phyloP scores from a whole-genome alignment of 2,329 filamentous ascomycete species.

The Zelopaecilomyces penicillatus region DNA sequence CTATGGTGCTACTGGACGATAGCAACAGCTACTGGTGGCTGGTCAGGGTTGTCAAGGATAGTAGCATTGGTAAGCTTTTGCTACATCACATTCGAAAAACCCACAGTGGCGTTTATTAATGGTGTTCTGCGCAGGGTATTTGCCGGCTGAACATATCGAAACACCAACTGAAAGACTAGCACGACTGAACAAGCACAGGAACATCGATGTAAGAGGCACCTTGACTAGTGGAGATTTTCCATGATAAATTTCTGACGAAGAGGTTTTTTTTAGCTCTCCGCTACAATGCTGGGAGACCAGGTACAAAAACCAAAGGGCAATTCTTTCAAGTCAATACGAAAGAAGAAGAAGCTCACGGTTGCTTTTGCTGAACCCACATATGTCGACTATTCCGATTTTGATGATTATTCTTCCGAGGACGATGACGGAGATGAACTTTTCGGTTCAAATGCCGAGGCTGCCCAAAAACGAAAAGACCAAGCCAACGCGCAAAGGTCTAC shows the following conservation, averaged over 20 bases:
- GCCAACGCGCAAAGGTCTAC: slow-evolving; percentile 20
- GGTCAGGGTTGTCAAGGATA: slow-evolving; percentile 93
- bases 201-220: slow-evolving; percentile 89
- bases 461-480: slow-evolving; percentile 22
- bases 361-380: slow-evolving; percentile 80
- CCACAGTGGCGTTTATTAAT: slow-evolving; percentile 4
- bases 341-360: slow-evolving; percentile 71
- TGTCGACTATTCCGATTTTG: slow-evolving; percentile 78
- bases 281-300: slow-evolving; percentile 54
- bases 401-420: slow-evolving; percentile 79
- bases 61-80: slow-evolving; percentile 62
- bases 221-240: too few relatives aligned
- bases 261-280: slow-evolving; percentile 47
- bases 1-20: slow-evolving; percentile 95
- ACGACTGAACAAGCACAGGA: slow-evolving; percentile 92
- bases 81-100: not conserved
- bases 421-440: slow-evolving; percentile 41
- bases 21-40: slow-evolving; percentile 99
- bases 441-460: slow-evolving; percentile 23
- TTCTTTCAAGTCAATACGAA: slow-evolving; percentile 67
- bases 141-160: slow-evolving; percentile 96
- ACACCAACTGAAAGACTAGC: slow-evolving; percentile 92
- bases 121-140: slow-evolving; percentile 56
- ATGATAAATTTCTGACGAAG: too few relatives aligned
- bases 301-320: slow-evolving; percentile 68